Evolutionary conservation across 176 grass and related monocot genomes (phyloP).

Genomic region (Triticum urartu): DNA sequence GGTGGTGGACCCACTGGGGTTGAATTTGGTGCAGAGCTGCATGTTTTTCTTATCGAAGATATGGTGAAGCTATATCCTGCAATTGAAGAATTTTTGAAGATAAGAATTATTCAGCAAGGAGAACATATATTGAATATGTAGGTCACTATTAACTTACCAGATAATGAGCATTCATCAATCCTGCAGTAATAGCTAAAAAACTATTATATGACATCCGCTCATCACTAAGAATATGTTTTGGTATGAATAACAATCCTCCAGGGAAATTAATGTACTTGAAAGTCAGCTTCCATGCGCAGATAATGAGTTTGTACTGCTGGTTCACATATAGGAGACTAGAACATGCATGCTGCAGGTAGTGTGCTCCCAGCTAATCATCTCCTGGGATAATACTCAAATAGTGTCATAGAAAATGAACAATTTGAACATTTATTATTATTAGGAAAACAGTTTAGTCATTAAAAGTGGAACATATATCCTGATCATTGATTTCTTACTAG

Average conservation of each 20-base stretch:
- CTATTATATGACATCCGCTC: background rate
- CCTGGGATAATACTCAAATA: background rate
- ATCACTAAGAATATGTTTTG: background rate
- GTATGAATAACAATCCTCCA: background rate
- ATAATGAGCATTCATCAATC: background rate
- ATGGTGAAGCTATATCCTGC: slow-evolving; percentile 53
- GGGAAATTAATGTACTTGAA: background rate
- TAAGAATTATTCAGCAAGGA: slow-evolving; percentile 75
- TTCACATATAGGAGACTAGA: background rate
- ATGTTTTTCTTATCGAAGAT: too few species aligned
- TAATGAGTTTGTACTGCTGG: background rate
- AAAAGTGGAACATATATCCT: background rate
- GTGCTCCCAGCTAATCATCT: background rate
- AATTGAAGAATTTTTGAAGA: slow-evolving; percentile 65
- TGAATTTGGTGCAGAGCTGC: too few species aligned
- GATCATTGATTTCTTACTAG: background rate
- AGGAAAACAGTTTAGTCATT: background rate
- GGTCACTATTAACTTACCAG: slow-evolving; percentile 27
- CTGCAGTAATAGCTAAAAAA: slow-evolving; percentile 16
- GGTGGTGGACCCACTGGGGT: too few species aligned
- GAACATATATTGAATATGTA: slow-evolving; percentile 90
- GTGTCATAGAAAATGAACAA: background rate
- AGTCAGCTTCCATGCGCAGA: background rate
- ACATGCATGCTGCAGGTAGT: background rate
- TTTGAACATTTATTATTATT: background rate